Conservation (phyloP, 176 grass and related monocot species). For the Ampelocalamus luodianensis region DNA sequence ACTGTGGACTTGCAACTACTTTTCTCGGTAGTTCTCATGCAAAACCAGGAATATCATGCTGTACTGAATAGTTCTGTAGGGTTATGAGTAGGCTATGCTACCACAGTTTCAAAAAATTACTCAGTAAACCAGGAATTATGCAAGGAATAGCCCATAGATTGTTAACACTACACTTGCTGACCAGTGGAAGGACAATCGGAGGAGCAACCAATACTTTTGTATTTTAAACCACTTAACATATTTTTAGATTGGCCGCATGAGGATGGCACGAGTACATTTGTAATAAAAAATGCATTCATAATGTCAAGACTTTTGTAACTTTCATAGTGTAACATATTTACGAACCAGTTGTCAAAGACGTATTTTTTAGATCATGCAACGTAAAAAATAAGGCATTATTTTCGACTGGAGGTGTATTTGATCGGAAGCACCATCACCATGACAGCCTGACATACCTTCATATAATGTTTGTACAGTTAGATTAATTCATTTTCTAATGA, state of each 20-base stretch:
- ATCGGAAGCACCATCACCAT: not conserved
- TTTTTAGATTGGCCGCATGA: not conserved
- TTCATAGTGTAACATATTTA: not conserved
- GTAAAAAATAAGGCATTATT: not conserved
- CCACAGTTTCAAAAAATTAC: constrained; percentile 1
- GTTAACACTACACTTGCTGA: not conserved
- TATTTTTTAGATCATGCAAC: not conserved
- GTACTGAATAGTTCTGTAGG: not conserved
- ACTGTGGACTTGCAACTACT: not conserved
- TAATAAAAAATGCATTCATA: not conserved
- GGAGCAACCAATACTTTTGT: not conserved
- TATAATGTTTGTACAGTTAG: not conserved
- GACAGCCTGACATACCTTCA: not conserved
- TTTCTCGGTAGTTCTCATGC: not conserved
- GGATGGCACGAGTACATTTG: not conserved
- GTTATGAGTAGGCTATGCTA: not conserved
- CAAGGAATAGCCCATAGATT: not conserved
- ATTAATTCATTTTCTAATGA: not conserved
- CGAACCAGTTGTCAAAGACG: not conserved
- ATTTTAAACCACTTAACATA: not conserved
- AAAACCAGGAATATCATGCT: not conserved
- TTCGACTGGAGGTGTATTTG: not conserved
- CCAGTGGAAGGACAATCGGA: not conserved
- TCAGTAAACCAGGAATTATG: not conserved
- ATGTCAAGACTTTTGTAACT: not conserved